Conservation (phyloP, 805 yeast species). For the Saccharomycopsis selenospora region DNA sequence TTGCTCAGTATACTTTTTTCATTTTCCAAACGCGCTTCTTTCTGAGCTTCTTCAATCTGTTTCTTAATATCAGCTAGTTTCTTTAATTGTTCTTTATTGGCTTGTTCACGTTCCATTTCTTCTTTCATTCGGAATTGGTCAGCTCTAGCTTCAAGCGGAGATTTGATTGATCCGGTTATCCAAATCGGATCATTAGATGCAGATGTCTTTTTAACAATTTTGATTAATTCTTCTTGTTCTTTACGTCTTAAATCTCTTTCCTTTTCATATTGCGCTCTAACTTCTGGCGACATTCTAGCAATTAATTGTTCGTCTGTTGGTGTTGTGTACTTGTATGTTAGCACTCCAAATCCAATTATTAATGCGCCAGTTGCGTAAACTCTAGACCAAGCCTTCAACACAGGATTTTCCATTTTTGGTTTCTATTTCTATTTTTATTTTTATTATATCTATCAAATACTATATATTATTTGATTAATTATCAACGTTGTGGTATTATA, state of each 20-base stretch:
- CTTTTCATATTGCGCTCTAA: slow-evolving; percentile 64
- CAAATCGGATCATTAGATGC: slow-evolving; percentile 72
- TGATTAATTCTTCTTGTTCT: slow-evolving; percentile 66
- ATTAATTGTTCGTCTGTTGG: slow-evolving; percentile 83
- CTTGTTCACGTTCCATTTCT: slow-evolving; percentile 41
- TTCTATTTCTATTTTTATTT: too few species aligned
- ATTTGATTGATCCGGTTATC: slow-evolving; percentile 64
- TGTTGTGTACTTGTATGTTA: slow-evolving; percentile 63
- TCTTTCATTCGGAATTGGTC: slow-evolving; percentile 35
- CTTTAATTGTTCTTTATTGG: slow-evolving; percentile 34
- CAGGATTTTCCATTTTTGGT: slow-evolving; percentile 26
- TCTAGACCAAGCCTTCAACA: slow-evolving; percentile 54
- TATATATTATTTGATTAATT: too few species aligned
- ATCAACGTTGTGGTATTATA: too few species aligned
- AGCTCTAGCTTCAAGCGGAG: slow-evolving; percentile 54
- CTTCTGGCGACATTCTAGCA: slow-evolving; percentile 71
- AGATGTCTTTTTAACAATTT: slow-evolving; percentile 55
- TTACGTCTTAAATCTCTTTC: slow-evolving; percentile 53
- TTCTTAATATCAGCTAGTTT: slow-evolving; percentile 37
- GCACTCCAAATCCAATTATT: slow-evolving; percentile 64
- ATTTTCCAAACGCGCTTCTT: slow-evolving; percentile 26
- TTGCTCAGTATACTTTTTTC: slow-evolving; percentile 27
- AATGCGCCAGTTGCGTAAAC: slow-evolving; percentile 56
- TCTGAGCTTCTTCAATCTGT: slow-evolving; percentile 32
- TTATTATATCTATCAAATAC: too few species aligned